Base-by-base conservation (phyloP, 169 alveolate genomes). In the Eimeria falciformis region DNA sequence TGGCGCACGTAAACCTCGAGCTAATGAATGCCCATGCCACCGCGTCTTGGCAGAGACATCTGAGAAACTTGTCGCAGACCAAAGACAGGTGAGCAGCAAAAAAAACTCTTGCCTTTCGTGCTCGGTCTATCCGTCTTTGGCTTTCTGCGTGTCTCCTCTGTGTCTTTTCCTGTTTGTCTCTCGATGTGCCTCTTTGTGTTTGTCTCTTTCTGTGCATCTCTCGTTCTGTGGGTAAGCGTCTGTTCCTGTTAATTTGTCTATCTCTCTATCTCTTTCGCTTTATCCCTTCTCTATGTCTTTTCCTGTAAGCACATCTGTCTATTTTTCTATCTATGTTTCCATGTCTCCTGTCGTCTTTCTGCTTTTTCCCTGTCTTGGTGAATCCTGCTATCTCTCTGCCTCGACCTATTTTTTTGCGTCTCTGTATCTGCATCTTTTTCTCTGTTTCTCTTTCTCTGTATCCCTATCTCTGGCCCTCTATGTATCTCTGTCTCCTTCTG, bases 1-100 rank as follows among this genome's bases (percentile, higher is more conserved):
- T 58, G 6, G 83, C 83, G 18, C 83, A 71, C 43, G 37, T 81
- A 2, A 81, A 81, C 77, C 75, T 81, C 27, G 89, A 81, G 77
- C 75, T 81, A 1, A 55, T 55, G 75, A 46, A 81, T n/a, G 68
- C 66, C 2, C 53, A 81, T 37, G 89, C 89, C 11, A 55, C 66
- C n/a, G 73, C 71, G 3, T 46, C 73, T 5, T 81, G 89, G 89
- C 89, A 47, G 55, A 58, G 68, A 40, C 75, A 81, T 40, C 75
- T 53, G n/a, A 18, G 27, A 46, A 40, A 81, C 27, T 55, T 81
- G 25, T 5, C 68, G 53, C 77, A 55, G 18, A 53, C 68, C 55
- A 53, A 81, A 9, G 47, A 46, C 71, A 50, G 87, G 87, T 78
- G 40, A 14, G 87, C n/a, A 11, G 65, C 40, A 2, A 33, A 33